Conservation (phyloP, 805 yeast species). For the Kodamaea kakaduensis region DNA sequence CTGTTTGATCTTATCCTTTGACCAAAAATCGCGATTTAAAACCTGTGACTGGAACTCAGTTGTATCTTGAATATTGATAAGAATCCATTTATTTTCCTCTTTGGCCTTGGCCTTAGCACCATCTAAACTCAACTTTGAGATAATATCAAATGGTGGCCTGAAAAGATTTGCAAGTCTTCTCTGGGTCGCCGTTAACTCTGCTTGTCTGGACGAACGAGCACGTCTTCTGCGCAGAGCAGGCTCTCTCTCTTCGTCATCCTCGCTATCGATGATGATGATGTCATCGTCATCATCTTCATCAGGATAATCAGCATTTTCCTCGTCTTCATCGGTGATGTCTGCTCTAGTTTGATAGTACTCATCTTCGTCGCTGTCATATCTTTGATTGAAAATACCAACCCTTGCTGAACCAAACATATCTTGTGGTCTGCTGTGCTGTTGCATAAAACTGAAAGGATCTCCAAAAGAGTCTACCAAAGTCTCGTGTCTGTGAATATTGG, state of each 20-base stretch:
- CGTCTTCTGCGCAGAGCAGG: constrained; percentile 22
- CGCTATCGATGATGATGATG: constrained; percentile 19
- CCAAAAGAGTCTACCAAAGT: constrained; percentile 54
- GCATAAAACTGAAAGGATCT: constrained; percentile 5
- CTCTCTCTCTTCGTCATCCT: constrained; percentile 8
- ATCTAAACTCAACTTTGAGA: constrained; percentile 64
- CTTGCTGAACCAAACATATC: constrained; percentile 49
- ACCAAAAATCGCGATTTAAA: constrained; percentile 92
- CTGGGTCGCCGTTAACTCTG: constrained; percentile 49
- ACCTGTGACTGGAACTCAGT: constrained; percentile 86
- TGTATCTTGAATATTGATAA: constrained; percentile 83
- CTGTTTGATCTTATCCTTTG: constrained; percentile 59
- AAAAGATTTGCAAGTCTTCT: constrained; percentile 76
- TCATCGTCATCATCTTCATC: constrained; percentile 16
- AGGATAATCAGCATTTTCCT: constrained; percentile 27
- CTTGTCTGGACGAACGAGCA: constrained; percentile 22
- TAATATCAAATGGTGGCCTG: constrained; percentile 91
- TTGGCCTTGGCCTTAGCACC: constrained; percentile 69
- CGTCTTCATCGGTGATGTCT: constrained; percentile 20
- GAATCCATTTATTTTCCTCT: constrained; percentile 67
- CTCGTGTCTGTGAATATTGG: constrained; percentile 76
- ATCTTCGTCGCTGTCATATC: constrained; percentile 39
- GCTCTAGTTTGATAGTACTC: constrained; percentile 17
- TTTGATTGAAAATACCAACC: constrained; percentile 58
- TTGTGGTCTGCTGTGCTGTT: constrained; percentile 19